Percentiles rank a stretch among this genome's conserved stretches.
phyloP scores from a whole-genome alignment of 352 stramenopile species.

The Globisporangium uncinulatum region DNA sequence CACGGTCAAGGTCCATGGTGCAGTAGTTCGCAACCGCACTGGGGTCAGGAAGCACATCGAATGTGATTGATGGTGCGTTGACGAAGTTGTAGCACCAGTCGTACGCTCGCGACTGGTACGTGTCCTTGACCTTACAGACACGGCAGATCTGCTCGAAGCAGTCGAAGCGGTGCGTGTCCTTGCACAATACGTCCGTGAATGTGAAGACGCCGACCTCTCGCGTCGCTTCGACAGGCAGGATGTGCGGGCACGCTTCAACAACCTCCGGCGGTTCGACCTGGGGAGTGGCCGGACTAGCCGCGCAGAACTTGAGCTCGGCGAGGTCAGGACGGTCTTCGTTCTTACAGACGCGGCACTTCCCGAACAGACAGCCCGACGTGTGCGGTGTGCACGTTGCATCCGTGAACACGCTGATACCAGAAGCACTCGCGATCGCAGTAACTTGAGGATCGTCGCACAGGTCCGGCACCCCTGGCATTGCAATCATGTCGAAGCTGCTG shows the following conservation, averaged over 20 bases:
- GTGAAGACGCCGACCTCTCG: not conserved
- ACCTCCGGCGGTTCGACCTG: not conserved
- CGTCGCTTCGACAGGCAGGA: constrained; percentile 1
- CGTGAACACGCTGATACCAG: not conserved
- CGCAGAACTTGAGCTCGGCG: constrained; percentile 1
- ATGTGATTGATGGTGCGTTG: not conserved
- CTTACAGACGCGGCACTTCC: constrained; percentile 1
- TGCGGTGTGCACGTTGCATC: not conserved
- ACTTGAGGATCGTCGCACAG: constrained; percentile 1
- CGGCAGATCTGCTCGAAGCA: constrained; percentile 3
- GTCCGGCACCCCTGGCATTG: not conserved
- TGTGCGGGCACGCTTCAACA: not conserved
- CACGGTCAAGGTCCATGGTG: not conserved
- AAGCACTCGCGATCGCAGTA: not conserved
- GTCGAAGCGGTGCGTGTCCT: constrained; percentile 2
- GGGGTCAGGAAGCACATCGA: not conserved
- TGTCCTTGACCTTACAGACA: constrained; percentile 6
- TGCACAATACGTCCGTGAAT: constrained; percentile 10
- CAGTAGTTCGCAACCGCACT: constrained; percentile 2
- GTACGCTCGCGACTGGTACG: not conserved
- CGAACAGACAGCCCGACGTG: not conserved
- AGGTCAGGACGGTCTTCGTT: not conserved
- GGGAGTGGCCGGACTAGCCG: not conserved
- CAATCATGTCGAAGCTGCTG: not conserved
- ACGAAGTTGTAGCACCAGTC: constrained; percentile 2